These are phyloP conservation scores for Rehmannia glutinosa DNA, from an alignment of 257 asterid species.

Conservation along the genomic window DNA sequence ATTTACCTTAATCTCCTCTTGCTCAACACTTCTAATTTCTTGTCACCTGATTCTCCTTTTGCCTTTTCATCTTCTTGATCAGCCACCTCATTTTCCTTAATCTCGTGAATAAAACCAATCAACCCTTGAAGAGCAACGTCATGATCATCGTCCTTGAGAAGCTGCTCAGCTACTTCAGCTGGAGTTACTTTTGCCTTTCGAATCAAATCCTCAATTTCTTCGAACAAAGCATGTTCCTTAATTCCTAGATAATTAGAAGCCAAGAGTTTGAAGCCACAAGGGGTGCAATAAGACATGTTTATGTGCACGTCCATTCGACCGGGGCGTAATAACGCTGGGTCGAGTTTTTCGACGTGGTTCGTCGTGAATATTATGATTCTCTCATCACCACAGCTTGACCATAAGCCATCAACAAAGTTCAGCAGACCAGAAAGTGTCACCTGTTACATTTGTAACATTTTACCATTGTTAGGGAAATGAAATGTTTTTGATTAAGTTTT, in stretches of 20 bases:
- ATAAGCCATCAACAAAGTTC: constrained; percentile 64
- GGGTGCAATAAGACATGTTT: constrained; percentile 59
- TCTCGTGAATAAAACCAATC: constrained; percentile 40
- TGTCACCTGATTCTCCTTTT: background rate
- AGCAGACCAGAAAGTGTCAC: constrained; percentile 56
- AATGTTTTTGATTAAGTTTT: too few relatives aligned
- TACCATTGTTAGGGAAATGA: background rate
- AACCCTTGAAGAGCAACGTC: constrained; percentile 42
- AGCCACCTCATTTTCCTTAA: constrained; percentile 23
- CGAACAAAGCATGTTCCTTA: constrained; percentile 33
- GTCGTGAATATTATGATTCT: constrained; percentile 65
- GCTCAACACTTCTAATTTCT: background rate
- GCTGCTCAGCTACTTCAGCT: constrained; percentile 73
- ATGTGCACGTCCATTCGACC: constrained; percentile 80
- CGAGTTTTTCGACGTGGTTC: constrained; percentile 55
- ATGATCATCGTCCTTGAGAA: constrained; percentile 46
- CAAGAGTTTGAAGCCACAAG: constrained; percentile 50
- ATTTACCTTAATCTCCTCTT: constrained; percentile 6
- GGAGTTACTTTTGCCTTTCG: constrained; percentile 42
- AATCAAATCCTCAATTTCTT: constrained; percentile 44
- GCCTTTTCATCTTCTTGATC: background rate
- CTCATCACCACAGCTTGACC: constrained; percentile 69
- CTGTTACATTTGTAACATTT: constrained; percentile 10
- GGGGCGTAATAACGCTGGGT: constrained; percentile 61
- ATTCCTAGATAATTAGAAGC: constrained; percentile 50